phyloP scores from a whole-genome alignment of 1,284 basidiomycete genomes.

The Anthracocystis setariae region DNA sequence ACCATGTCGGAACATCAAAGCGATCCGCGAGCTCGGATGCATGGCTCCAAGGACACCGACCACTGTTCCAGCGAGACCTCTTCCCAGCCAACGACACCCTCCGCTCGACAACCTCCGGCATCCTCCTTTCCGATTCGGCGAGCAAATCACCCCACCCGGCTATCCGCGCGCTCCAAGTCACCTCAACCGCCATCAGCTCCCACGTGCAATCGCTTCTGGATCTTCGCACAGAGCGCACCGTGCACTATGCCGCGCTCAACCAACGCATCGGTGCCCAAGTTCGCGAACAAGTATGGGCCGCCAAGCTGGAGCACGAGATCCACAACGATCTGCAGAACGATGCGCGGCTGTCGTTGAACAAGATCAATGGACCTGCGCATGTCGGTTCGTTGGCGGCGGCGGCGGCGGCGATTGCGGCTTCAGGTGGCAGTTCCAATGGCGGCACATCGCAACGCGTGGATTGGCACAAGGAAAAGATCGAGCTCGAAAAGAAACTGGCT shows the following conservation, averaged over 20 bases:
- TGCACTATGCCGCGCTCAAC: slow-evolving; percentile 14
- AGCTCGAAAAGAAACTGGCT: slow-evolving; percentile 39
- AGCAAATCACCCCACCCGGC: slow-evolving; percentile 31
- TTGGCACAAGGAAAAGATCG: slow-evolving; percentile 43
- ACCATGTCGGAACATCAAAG: slow-evolving; percentile 5
- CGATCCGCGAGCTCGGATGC: slow-evolving; percentile 15
- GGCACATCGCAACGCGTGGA: slow-evolving; percentile 25
- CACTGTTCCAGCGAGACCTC: slow-evolving; percentile 49
- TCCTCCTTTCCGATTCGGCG: slow-evolving; percentile 22
- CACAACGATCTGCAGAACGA: slow-evolving; percentile 31
- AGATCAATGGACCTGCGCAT: slow-evolving; percentile 28
- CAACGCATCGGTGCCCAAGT: slow-evolving; percentile 18
- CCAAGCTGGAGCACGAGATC: slow-evolving; percentile 28
- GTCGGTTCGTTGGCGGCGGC: slow-evolving; percentile 24
- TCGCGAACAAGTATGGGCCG: slow-evolving; percentile 25
- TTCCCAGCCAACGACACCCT: slow-evolving; percentile 44
- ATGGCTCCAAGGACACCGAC: slow-evolving; percentile 39
- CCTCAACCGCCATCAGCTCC: slow-evolving; percentile 21
- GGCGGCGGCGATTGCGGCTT: slow-evolving; percentile 23
- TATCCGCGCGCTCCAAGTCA: slow-evolving; percentile 34
- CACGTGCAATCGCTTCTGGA: slow-evolving; percentile 42
- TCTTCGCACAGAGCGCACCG: slow-evolving; percentile 30
- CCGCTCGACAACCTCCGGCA: slow-evolving; percentile 24
- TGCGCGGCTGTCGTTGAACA: slow-evolving; percentile 41
- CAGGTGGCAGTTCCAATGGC: slow-evolving; percentile 11